These are phyloP conservation scores for Barnettozyma botsteinii DNA, from an alignment of 805 yeast genomes.

Conservation along the genomic window DNA sequence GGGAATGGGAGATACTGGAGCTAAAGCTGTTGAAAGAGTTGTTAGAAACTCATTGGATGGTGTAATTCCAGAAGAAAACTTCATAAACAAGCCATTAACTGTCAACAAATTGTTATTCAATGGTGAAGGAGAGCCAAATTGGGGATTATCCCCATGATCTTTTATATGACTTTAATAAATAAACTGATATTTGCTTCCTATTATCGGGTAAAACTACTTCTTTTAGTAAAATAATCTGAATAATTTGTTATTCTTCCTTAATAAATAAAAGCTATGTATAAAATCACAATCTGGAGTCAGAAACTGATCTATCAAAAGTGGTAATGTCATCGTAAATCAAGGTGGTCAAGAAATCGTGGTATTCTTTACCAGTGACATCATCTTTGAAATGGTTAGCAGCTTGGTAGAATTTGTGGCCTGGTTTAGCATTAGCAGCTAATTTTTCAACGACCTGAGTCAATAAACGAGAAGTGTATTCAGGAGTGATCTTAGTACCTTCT, in stretches of 20 bases:
- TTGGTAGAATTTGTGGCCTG: slow-evolving; percentile 60
- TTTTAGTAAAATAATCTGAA: too few species aligned
- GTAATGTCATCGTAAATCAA: slow-evolving; percentile 70
- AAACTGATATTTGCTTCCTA: too few species aligned
- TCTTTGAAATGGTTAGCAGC: slow-evolving; percentile 70
- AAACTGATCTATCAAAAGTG: slow-evolving; percentile 31
- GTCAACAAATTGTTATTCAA: slow-evolving; percentile 51
- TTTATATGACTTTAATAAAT: neutral
- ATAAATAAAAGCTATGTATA: neutral
- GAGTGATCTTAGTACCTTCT: slow-evolving; percentile 55
- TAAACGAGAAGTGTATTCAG: slow-evolving; percentile 50
- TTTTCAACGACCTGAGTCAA: slow-evolving; percentile 58
- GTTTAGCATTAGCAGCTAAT: slow-evolving; percentile 41
- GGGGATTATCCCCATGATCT: slow-evolving; percentile 14
- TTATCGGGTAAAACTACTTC: too few species aligned
- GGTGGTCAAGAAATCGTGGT: slow-evolving; percentile 73
- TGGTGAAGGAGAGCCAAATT: slow-evolving; percentile 28
- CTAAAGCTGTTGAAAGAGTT: slow-evolving; percentile 34
- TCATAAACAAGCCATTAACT: slow-evolving; percentile 45
- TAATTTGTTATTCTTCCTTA: neutral
- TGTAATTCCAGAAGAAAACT: slow-evolving; percentile 41
- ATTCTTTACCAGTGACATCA: slow-evolving; percentile 65
- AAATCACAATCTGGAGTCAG: slow-evolving; percentile 8
- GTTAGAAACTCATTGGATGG: slow-evolving; percentile 41
- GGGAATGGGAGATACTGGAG: slow-evolving; percentile 34